These are phyloP conservation scores for Cyberlindnera suaveolens DNA, from an alignment of 805 yeast species.

Conservation along the genomic window DNA sequence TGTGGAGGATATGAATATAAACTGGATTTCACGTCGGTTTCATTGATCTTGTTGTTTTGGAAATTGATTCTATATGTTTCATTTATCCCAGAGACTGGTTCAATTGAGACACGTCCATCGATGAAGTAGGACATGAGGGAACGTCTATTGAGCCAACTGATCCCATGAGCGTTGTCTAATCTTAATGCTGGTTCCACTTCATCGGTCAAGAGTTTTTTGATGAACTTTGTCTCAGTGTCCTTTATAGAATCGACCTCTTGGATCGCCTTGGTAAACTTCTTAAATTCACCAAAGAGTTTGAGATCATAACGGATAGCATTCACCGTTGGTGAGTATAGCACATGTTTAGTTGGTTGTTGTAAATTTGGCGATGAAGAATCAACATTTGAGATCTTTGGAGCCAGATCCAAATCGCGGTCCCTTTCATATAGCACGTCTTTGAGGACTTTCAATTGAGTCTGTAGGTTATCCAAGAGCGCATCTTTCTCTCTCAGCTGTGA, in stretches of 20 bases:
- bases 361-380: neutral
- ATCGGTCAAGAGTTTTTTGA: slow-evolving; percentile 59
- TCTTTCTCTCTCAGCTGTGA: slow-evolving; percentile 64
- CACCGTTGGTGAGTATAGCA: slow-evolving; percentile 35
- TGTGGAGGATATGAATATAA: slow-evolving; percentile 38
- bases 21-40: slow-evolving; percentile 26
- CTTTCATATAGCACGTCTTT: slow-evolving; percentile 49
- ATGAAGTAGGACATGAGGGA: slow-evolving; percentile 59
- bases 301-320: slow-evolving; percentile 38
- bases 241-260: slow-evolving; percentile 29
- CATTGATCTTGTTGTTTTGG: slow-evolving; percentile 16
- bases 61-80: slow-evolving; percentile 51
- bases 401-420: slow-evolving; percentile 28
- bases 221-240: slow-evolving; percentile 42
- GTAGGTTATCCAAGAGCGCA: slow-evolving; percentile 53
- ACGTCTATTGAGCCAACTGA: slow-evolving; percentile 56
- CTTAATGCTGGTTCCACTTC: slow-evolving; percentile 75
- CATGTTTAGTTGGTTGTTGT: slow-evolving; percentile 11
- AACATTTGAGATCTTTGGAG: no score
- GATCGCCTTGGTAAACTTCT: slow-evolving; percentile 31
- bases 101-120: slow-evolving; percentile 77
- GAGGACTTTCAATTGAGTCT: slow-evolving; percentile 60
- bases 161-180: slow-evolving; percentile 56
- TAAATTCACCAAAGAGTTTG: slow-evolving; percentile 30
- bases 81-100: slow-evolving; percentile 81